Conservation (phyloP, 495 filamentous ascomycete species). For the Platismatia glauca region DNA sequence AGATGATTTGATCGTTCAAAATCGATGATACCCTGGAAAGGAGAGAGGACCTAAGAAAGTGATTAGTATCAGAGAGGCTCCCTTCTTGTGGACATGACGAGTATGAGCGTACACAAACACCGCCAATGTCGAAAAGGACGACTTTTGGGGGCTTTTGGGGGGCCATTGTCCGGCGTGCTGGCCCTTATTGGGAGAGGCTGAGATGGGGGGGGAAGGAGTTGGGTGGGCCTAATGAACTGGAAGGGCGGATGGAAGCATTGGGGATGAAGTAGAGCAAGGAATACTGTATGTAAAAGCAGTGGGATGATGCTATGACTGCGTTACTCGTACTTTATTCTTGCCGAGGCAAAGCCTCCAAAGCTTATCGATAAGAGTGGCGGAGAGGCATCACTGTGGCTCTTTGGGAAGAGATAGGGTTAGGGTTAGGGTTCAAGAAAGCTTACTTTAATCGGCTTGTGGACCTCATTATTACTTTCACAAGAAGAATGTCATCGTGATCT, state of each 20-base stretch:
- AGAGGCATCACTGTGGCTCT: too few species aligned
- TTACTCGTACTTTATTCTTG: too few species aligned
- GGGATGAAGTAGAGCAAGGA: neutral
- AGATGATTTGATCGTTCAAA: slow-evolving; percentile 71
- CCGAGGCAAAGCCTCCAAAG: slow-evolving; percentile 12
- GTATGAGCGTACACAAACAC: slow-evolving; percentile 71
- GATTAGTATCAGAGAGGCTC: neutral
- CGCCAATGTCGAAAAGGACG: slow-evolving; percentile 91
- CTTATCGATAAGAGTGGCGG: slow-evolving; percentile 3
- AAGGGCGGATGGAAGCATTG: too few species aligned
- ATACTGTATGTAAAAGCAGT: neutral
- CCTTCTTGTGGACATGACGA: neutral
- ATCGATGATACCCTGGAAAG: slow-evolving; percentile 83
- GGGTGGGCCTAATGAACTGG: too few species aligned
- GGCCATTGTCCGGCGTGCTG: slow-evolving; percentile 26
- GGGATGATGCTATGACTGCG: slow-evolving; percentile 6
- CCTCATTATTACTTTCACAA: too few species aligned
- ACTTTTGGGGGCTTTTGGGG: slow-evolving; percentile 54
- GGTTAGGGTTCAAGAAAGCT: too few species aligned
- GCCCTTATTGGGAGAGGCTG: neutral
- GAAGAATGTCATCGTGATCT: too few species aligned
- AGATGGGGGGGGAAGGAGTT: neutral
- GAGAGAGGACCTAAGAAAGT: slow-evolving; percentile 64
- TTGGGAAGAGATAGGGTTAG: neutral
- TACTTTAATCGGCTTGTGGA: too few species aligned